phyloP scores from a whole-genome alignment of 306 rosid species.

The Quercus bicolor region DNA sequence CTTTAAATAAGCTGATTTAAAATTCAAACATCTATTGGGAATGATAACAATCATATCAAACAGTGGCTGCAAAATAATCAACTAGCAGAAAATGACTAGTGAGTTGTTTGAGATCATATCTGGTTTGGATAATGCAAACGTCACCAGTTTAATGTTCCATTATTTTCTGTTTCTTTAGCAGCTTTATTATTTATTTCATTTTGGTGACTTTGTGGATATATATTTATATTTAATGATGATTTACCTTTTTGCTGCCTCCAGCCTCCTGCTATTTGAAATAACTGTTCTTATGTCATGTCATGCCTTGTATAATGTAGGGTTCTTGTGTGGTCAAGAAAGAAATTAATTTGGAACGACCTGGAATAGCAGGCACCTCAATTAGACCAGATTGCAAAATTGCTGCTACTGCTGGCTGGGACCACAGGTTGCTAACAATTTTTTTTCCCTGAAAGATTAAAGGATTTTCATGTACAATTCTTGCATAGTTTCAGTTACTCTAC shows the following conservation, averaged over 20 bases:
- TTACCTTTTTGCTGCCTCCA: conserved; percentile 14
- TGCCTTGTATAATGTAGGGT: conserved; percentile 39
- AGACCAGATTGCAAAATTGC: conserved; percentile 75
- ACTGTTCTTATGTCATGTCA: background rate
- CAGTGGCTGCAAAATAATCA: background rate
- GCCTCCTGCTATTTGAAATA: background rate
- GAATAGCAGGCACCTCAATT: conserved; percentile 75
- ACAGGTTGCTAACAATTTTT: conserved; percentile 50
- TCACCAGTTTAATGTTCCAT: background rate
- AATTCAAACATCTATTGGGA: background rate
- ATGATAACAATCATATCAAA: background rate
- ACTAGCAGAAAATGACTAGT: background rate
- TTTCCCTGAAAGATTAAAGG: background rate
- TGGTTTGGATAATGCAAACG: background rate
- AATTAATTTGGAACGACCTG: conserved; percentile 80
- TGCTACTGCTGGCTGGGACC: conserved; percentile 98
- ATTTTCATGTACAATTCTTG: background rate
- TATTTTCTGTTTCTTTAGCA: background rate
- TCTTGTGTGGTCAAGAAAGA: conserved; percentile 67
- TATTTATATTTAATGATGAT: conserved; percentile 9
- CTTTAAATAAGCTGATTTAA: background rate
- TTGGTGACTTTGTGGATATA: background rate
- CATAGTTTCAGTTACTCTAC: background rate
- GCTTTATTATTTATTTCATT: background rate
- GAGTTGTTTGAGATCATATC: background rate